Base-by-base conservation (phyloP, 2,329 filamentous ascomycete species). In the Paracorniculantispora psalliotae region DNA sequence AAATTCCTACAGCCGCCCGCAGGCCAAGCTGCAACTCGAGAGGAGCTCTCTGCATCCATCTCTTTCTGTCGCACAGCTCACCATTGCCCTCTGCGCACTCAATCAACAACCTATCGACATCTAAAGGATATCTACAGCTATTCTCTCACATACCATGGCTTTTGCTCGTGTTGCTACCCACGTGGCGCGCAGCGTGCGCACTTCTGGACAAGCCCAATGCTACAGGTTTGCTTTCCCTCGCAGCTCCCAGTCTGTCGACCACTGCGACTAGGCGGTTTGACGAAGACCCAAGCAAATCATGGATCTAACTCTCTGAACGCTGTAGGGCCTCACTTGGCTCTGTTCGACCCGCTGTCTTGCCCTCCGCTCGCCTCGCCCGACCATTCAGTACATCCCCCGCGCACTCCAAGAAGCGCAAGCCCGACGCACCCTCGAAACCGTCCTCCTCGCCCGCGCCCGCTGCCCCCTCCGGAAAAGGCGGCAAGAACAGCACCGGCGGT, bases 341-440 rank as follows among this genome's bases (percentile, higher is more conserved):
- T 2, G 5, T 25, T 7, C 43, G 54, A 51, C 25, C 35, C 12
- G 26, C 47, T 4, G 17, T 5, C 19, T 49, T 12, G 37, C 48
- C 25, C 19, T 19, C 47, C 25, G 46, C 59, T 33, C 10, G 48
- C 19, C 57, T 50, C 17, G n/a, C 37, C 35, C 73, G 72, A 3
- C 30, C 62, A 43, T 73, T 76, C 64, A 68, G 63, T 64, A 66
- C 66, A 39, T 70, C 69, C 8, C 30, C 65, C 2, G 21, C 61
- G 0, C 63, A 71, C 39, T 60, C 67, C 48, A 78, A 77, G 68
- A 77, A 77, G 67, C 71, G 70, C 66, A 77, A 73, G 59, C 60
- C 56, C 52, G 60, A 66, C 23, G 56, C 61, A 39, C 60, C 63
- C 46, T 61, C 63, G 55, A 61, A 63, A n/a, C 30, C 52, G 50